phyloP scores from a whole-genome alignment of 768 basidiomycete genomes.

The Tylopilus intermedius region DNA sequence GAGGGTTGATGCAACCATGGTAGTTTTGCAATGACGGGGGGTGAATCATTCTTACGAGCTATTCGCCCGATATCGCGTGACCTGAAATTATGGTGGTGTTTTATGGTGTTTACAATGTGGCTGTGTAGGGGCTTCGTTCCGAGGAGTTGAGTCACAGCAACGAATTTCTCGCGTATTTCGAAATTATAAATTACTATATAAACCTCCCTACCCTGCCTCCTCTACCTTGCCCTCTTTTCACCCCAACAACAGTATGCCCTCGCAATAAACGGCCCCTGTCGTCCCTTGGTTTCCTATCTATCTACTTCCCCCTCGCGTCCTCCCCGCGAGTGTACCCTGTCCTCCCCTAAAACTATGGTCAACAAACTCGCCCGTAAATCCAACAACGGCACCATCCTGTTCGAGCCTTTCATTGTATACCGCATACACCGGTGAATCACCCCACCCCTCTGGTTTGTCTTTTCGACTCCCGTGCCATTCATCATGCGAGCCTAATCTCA shows the following conservation, averaged over 20 bases:
- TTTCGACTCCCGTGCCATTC: too few species aligned
- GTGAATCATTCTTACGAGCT: neutral
- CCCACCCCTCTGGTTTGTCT: conserved; percentile 19
- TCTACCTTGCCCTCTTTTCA: conserved; percentile 20
- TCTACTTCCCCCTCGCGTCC: conserved; percentile 20
- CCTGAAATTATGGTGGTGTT: conserved; percentile 15
- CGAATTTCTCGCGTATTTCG: conserved; percentile 14
- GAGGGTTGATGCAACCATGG: conserved; percentile 44
- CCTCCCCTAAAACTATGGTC: conserved; percentile 60
- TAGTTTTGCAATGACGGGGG: neutral
- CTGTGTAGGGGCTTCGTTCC: conserved; percentile 29
- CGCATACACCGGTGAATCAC: conserved; percentile 65
- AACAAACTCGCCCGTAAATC: conserved; percentile 76
- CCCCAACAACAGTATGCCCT: conserved; percentile 31
- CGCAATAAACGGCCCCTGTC: conserved; percentile 21
- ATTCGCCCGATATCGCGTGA: conserved; percentile 21
- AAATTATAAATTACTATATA: conserved; percentile 41
- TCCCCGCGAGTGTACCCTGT: conserved; percentile 24
- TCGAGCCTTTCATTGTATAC: conserved; percentile 83
- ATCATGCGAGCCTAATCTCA: neutral
- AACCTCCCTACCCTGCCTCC: conserved; percentile 24
- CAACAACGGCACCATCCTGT: conserved; percentile 82
- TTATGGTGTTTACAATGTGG: conserved; percentile 23
- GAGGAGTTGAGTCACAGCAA: conserved; percentile 28
- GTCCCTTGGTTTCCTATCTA: conserved; percentile 1